Evolutionary conservation across 768 basidiomycete species (phyloP), one percentile per base, ranked within the genome.

Genomic region (Suillus lakei): DNA sequence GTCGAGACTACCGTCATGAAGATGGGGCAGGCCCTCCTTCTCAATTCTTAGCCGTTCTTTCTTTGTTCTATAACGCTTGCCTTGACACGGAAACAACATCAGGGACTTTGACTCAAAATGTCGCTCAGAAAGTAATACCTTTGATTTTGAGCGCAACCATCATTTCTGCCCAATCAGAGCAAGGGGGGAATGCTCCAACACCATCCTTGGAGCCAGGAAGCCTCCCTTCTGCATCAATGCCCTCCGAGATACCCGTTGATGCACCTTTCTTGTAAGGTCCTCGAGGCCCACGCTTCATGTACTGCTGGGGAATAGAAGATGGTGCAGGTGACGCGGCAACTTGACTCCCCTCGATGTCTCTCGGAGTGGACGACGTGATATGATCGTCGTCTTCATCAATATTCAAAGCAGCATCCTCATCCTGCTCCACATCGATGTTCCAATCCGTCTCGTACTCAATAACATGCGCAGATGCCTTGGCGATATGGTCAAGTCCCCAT

Each of bases 391-490:
- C 69, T 38, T 86, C 80, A 1, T 82, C 80, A 46, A 81, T 74
- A 10, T 75, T 78, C 65, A 79, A 43, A 65, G 76, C 50, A 8
- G 63, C 69, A 3, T 78, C 80, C 12, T 81, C 90, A 46, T 91
- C 91, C 41, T 84, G 85, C 70, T 91, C 91, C 10, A 91, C 80
- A 61, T 94, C 91, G 64, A 93, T 89, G 69, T 91, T 92, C 91
- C 91, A 93, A 73, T 92, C 90, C 1, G 89, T 87, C 78, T 93
- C 91, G 72, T 89, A 90, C 63, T 93, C 91, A 64, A 93, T 91
- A 48, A 93, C 92, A 18, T 87, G 90, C 0, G 86, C 79, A 2
- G 91, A 82, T 0, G 89, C 90, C 67, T 88, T 89, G 54, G 84
- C 73, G 70, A 94, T 92, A 68, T 91, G 90, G 8, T 93, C 91